A percentile compares a stretch with the other conserved stretches of the same genome.
Conservation (phyloP, 2,329 filamentous ascomycete species). For the Fusarium sp. region DNA sequence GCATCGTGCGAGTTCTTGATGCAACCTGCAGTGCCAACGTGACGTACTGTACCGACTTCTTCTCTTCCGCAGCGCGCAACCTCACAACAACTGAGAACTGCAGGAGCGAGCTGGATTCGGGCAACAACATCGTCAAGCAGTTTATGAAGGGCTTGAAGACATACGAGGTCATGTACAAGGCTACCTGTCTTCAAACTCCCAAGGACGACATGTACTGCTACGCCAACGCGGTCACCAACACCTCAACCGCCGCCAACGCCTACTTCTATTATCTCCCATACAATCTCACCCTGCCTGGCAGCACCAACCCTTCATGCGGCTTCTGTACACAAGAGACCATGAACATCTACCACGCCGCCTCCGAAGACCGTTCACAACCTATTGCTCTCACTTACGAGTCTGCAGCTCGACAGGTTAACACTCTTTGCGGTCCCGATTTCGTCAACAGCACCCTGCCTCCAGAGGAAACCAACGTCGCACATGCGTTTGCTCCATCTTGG, state of each 20-base stretch:
- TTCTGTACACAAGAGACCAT: slow-evolving; percentile 83
- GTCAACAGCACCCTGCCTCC: slow-evolving; percentile 67
- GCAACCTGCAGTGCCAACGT: slow-evolving; percentile 78
- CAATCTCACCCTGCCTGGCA: slow-evolving; percentile 75
- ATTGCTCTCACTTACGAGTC: slow-evolving; percentile 76
- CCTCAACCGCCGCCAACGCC: slow-evolving; percentile 74
- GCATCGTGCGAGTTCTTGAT: slow-evolving; percentile 82
- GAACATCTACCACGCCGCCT: slow-evolving; percentile 79
- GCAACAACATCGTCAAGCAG: slow-evolving; percentile 77
- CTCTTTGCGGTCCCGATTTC: slow-evolving; percentile 69
- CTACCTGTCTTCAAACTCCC: slow-evolving; percentile 80
- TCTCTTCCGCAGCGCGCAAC: slow-evolving; percentile 73
- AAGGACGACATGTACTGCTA: slow-evolving; percentile 79
- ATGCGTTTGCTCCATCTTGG: slow-evolving; percentile 36
- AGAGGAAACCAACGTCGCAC: slow-evolving; percentile 38
- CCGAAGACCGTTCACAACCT: slow-evolving; percentile 72
- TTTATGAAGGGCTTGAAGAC: slow-evolving; percentile 81
- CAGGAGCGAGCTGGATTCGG: slow-evolving; percentile 73
- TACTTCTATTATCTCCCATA: slow-evolving; percentile 90
- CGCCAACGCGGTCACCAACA: slow-evolving; percentile 84
- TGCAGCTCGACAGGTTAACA: slow-evolving; percentile 80
- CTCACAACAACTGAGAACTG: slow-evolving; percentile 75
- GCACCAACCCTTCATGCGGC: slow-evolving; percentile 78
- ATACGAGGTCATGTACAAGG: slow-evolving; percentile 82
- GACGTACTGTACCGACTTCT: slow-evolving; percentile 72